Base-by-base conservation (phyloP, 1,284 basidiomycete species). In the Apiotrichum siamense region DNA sequence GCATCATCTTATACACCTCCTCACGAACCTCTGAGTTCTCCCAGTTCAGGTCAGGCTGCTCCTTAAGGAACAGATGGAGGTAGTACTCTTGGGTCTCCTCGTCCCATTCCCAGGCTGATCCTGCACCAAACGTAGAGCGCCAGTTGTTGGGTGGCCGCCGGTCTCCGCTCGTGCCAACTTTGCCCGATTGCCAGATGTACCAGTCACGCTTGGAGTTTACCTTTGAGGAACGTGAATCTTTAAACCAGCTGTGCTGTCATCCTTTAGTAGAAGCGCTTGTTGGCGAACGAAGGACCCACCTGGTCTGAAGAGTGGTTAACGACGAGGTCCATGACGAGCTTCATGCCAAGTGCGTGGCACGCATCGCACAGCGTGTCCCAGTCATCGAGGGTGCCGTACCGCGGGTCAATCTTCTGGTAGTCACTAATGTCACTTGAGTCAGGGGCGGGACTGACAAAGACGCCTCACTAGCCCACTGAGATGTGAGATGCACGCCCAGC, bases 91-190 rank as follows among this genome's bases (percentile, higher is more conserved):
- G 59, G 0, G 74, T 72, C 10, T 37, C 29, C 56, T 76, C 74
- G 57, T 76, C 75, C 66, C 70, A 78, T 35, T 73, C 67, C 78
- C 78, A 79, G 4, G 64, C 65, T 0, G 64, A 56, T 9, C 65
- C 67, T n/a, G 61, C 64, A 35, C 73, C 75, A 50, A 77, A 78
- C 42, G 59, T 63, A 17, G 65, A 66, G 6, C 63, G 57, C 77
- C 77, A 79, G 66, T 78, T 78, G 63, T 75, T 76, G 15, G 77
- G 77, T 2, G 67, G 67, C 2, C 61, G 44, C 13, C 64, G 47
- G 42, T 66, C 55, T 9, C 70, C 68, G n/a, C 66, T 52, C 9
- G 61, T 65, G 35, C 70, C 65, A 48, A 60, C 57, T 48, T 66
- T 74, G 26, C 67, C 60, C n/a, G 59, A 51, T 24, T 67, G 63